phyloP scores from a whole-genome alignment of 2,329 filamentous ascomycete genomes.

The Diaporthe helianthi region DNA sequence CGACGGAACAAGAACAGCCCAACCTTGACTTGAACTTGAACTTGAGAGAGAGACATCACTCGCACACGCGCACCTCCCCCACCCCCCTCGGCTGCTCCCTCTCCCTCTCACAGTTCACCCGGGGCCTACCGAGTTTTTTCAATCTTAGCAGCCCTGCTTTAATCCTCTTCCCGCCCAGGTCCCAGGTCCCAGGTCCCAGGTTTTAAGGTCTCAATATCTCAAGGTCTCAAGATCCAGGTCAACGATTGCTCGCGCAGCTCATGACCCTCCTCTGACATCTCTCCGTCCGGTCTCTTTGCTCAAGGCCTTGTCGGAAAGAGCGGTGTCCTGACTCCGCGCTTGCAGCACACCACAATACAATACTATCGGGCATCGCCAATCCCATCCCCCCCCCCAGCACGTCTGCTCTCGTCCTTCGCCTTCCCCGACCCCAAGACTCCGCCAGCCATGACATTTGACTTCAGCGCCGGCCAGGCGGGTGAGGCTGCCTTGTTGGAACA shows the following conservation, averaged over 20 bases:
- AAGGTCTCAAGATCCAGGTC: slow-evolving; percentile 34
- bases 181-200: slow-evolving; percentile 34
- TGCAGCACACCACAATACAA: slow-evolving; percentile 50
- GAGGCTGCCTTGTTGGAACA: slow-evolving; percentile 66
- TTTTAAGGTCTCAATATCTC: slow-evolving; percentile 14
- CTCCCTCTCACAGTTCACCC: slow-evolving; percentile 3
- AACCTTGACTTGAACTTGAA: slow-evolving; percentile 20
- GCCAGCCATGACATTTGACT: slow-evolving; percentile 65
- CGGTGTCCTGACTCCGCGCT: slow-evolving; percentile 51
- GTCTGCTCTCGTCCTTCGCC: slow-evolving; percentile 40
- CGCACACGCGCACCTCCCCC: neutral
- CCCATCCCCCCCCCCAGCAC: slow-evolving; percentile 42
- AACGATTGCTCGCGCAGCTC: slow-evolving; percentile 37
- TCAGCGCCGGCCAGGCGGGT: slow-evolving; percentile 59
- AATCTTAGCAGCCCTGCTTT: slow-evolving; percentile 31
- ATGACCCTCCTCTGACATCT: slow-evolving; percentile 48
- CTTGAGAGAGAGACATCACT: neutral
- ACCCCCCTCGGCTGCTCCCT: neutral
- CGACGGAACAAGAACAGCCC: slow-evolving; percentile 23
- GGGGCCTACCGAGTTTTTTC: slow-evolving; percentile 32
- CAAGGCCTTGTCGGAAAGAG: slow-evolving; percentile 48
- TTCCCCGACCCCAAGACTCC: slow-evolving; percentile 39
- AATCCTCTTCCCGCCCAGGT: slow-evolving; percentile 41
- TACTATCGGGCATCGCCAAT: slow-evolving; percentile 53
- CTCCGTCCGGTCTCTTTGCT: slow-evolving; percentile 38